Conservation (phyloP, 2,329 filamentous ascomycete species). For the Scedosporium dehoogii region DNA sequence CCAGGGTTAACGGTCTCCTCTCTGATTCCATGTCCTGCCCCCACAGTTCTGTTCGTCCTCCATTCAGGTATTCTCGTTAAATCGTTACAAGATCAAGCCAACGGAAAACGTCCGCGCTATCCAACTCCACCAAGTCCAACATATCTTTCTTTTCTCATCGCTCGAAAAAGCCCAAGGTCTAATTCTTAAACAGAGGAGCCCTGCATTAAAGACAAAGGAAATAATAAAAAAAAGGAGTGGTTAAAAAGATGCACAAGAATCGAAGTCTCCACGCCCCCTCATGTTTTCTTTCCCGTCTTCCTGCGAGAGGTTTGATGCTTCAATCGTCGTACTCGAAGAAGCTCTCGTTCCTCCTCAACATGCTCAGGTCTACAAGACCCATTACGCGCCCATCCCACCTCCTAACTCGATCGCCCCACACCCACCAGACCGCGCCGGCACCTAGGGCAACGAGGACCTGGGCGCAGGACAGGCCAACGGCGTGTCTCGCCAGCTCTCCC, state of each 20-base stretch:
- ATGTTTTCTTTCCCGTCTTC: background rate
- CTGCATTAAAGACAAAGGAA: background rate
- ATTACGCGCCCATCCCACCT: slow-evolving; percentile 35
- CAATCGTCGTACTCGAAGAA: slow-evolving; percentile 34
- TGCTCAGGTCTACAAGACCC: slow-evolving; percentile 34
- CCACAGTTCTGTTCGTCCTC: background rate
- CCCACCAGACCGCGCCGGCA: slow-evolving; percentile 28
- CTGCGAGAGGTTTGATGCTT: background rate
- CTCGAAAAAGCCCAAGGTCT: background rate
- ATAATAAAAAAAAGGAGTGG: background rate
- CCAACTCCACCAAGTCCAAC: background rate
- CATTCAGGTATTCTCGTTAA: background rate
- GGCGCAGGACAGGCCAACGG: slow-evolving; percentile 29
- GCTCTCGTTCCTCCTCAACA: slow-evolving; percentile 30
- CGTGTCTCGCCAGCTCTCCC: slow-evolving; percentile 25
- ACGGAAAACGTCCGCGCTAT: background rate
- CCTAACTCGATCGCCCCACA: slow-evolving; percentile 29
- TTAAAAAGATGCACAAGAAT: background rate
- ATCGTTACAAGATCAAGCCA: background rate
- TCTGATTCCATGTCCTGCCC: too few relatives aligned
- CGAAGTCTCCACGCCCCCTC: background rate
- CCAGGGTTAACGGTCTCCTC: background rate
- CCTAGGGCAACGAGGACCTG: slow-evolving; percentile 28
- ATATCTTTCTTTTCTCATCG: background rate
- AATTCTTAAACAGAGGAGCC: background rate